These are phyloP conservation scores for Myxozyma geophila DNA, from an alignment of 805 yeast species.

Conservation along the genomic window DNA sequence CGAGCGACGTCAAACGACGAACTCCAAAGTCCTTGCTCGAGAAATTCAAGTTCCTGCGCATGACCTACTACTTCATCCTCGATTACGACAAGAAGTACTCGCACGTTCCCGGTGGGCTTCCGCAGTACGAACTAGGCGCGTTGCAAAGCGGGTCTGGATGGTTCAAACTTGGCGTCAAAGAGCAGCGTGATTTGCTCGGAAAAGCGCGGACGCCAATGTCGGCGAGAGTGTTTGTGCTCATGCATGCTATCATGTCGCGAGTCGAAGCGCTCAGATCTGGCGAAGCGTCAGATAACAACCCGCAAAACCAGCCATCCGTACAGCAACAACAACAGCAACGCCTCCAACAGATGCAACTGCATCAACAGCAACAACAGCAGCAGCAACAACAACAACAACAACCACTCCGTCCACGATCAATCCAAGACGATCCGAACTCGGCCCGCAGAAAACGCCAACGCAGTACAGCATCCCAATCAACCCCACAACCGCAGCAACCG, in stretches of 20 bases:
- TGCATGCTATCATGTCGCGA: conserved; percentile 31
- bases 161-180: conserved; percentile 25
- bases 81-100: conserved; percentile 30
- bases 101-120: conserved; percentile 11
- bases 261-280: conserved; percentile 15
- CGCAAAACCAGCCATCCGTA: conserved; percentile 8
- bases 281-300: conserved; percentile 3
- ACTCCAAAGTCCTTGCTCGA: conserved; percentile 33
- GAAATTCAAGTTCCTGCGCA: conserved; percentile 34
- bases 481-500: conserved; percentile 7
- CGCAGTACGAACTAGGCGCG: conserved; percentile 20
- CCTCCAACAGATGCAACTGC: conserved; percentile 7
- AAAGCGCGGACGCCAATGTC: conserved; percentile 35
- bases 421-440: conserved; percentile 17
- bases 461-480: conserved; percentile 3
- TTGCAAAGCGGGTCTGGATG: conserved; percentile 20
- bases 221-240: conserved; percentile 23
- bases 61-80: conserved; percentile 32
- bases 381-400: too few species aligned
- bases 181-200: conserved; percentile 34
- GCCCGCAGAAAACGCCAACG: conserved; percentile 22
- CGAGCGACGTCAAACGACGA: conserved; percentile 23
- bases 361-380: conserved; percentile 34
- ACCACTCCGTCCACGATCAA: conserved; percentile 6
- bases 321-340: conserved; percentile 18